Percentiles rank a stretch among this genome's conserved stretches.
Evolutionary conservation across 2,329 filamentous ascomycete genomes (phyloP).

Genomic region (Pseudomassariella vexata): DNA sequence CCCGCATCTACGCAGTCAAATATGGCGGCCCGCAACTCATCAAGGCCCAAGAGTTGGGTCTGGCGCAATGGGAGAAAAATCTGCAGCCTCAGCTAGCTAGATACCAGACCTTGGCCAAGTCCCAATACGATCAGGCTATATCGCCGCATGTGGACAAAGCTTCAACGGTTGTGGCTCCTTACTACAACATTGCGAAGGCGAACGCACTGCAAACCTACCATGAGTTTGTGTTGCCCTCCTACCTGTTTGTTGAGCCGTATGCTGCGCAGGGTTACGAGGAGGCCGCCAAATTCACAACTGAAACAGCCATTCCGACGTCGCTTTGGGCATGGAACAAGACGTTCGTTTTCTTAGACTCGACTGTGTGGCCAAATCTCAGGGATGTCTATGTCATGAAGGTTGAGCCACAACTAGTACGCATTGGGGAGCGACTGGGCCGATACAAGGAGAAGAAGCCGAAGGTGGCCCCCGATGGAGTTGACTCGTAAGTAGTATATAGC

Average conservation of each 20-base stretch:
- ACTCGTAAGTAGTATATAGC: conserved; percentile 27
- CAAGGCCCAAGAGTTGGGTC: conserved; percentile 59
- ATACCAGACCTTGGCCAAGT: conserved; percentile 54
- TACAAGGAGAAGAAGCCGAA: conserved; percentile 50
- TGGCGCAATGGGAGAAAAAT: conserved; percentile 71
- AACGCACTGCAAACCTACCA: conserved; percentile 65
- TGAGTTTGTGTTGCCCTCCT: conserved; percentile 68
- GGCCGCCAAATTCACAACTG: conserved; percentile 60
- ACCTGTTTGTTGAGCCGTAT: conserved; percentile 69
- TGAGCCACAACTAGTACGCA: conserved; percentile 88
- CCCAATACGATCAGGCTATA: conserved; percentile 64
- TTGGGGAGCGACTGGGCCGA: conserved; percentile 79
- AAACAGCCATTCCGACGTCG: conserved; percentile 67
- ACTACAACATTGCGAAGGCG: conserved; percentile 61
- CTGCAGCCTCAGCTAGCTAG: conserved; percentile 69
- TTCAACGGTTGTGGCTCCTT: conserved; percentile 56
- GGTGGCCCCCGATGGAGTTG: conserved; percentile 24
- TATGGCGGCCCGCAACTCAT: conserved; percentile 71
- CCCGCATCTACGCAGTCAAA: conserved; percentile 58
- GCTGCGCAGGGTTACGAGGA: conserved; percentile 61
- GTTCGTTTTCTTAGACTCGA: conserved; percentile 65
- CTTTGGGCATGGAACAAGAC: conserved; percentile 66
- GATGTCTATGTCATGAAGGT: conserved; percentile 86
- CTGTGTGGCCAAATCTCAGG: conserved; percentile 75
- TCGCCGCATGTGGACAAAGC: conserved; percentile 68